phyloP scores from a whole-genome alignment of 495 filamentous ascomycete genomes.

The Trichoderma asperelloides region DNA sequence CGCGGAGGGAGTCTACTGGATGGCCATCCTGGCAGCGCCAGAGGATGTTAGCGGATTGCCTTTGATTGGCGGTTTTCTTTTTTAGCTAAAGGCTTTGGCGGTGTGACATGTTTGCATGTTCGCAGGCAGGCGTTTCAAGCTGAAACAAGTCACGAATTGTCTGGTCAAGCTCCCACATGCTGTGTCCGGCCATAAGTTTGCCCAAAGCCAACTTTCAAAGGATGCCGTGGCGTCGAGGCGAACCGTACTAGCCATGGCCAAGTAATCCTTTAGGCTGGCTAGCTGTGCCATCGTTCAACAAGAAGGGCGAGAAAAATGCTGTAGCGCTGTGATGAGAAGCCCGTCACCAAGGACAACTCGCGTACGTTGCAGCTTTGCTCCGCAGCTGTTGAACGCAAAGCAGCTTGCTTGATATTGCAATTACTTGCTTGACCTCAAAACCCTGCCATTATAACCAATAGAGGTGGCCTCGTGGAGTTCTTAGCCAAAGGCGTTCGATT shows the following conservation, averaged over 20 bases:
- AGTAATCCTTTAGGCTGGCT: neutral
- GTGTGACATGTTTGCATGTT: neutral
- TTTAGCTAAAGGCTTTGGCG: neutral
- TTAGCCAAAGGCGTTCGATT: neutral
- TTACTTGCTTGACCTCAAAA: neutral
- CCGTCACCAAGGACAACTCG: neutral
- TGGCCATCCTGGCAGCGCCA: neutral
- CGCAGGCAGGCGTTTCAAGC: neutral
- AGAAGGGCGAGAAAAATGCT: neutral
- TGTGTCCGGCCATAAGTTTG: neutral
- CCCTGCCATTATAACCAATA: neutral
- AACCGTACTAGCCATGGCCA: neutral
- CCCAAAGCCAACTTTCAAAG: neutral
- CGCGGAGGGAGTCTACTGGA: neutral
- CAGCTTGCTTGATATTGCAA: neutral
- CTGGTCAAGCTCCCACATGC: neutral
- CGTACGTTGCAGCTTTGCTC: neutral
- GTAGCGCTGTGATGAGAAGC: neutral
- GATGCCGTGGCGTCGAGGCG: neutral
- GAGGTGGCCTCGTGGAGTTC: neutral
- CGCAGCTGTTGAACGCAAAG: neutral
- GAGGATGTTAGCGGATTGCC: neutral
- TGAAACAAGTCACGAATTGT: neutral
- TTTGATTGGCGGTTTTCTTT: neutral
- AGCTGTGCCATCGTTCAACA: neutral